Conservation (phyloP, 2,329 filamentous ascomycete genomes). For the Onygenales sp. region DNA sequence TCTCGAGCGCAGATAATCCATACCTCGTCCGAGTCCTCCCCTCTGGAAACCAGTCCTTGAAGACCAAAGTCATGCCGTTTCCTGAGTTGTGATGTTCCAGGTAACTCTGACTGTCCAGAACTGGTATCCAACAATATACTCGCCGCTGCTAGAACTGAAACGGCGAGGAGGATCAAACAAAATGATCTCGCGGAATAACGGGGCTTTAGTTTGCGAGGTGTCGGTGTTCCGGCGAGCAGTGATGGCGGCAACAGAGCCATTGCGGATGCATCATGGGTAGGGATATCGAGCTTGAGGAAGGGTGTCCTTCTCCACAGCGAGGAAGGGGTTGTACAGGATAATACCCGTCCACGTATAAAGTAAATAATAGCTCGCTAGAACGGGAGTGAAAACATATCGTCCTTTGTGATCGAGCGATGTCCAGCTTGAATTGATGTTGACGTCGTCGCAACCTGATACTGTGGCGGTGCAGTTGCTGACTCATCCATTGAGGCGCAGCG, state of each 20-base stretch:
- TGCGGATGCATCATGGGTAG: conserved; percentile 21
- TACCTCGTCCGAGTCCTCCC: conserved; percentile 7
- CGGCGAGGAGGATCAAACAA: conserved; percentile 34
- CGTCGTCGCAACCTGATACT: too few relatives aligned
- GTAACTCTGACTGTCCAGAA: neutral
- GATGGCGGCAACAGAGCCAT: conserved; percentile 6
- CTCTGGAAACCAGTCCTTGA: neutral
- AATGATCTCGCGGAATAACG: conserved; percentile 37
- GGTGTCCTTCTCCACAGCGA: too few relatives aligned
- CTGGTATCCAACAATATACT: conserved; percentile 16
- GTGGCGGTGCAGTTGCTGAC: too few relatives aligned
- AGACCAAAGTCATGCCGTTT: conserved; percentile 18
- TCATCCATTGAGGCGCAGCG: too few relatives aligned
- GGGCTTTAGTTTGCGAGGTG: conserved; percentile 15
- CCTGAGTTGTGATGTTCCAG: conserved; percentile 5
- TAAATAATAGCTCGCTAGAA: too few relatives aligned
- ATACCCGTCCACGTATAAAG: neutral
- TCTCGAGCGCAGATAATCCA: neutral
- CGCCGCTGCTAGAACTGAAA: conserved; percentile 22
- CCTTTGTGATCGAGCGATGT: too few relatives aligned
- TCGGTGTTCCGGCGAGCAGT: neutral
- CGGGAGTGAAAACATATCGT: too few relatives aligned
- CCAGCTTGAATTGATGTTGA: too few relatives aligned
- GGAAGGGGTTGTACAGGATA: too few relatives aligned
- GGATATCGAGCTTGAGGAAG: neutral